Percentiles rank a stretch among this genome's conserved stretches.
Conservation (phyloP, 371 early-diverging fungal species). For the Chytridiales sp. region DNA sequence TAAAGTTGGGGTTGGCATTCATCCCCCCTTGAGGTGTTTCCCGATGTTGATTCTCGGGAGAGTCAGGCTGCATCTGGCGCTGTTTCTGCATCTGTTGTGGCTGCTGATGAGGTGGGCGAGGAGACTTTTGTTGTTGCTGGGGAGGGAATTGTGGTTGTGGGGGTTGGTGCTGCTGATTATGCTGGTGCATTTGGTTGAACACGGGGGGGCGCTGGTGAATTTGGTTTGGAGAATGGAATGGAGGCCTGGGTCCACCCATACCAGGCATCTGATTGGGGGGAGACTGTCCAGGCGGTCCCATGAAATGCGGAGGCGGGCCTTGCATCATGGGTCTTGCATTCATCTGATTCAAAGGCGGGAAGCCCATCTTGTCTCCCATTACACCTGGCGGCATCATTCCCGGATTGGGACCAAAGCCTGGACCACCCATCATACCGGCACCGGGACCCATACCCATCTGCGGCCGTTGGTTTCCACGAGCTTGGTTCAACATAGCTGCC, state of each 20-base stretch:
- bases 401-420: background rate
- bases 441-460: background rate
- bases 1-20: conserved; percentile 18
- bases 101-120: conserved; percentile 10
- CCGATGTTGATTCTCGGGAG: conserved; percentile 4
- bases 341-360: background rate
- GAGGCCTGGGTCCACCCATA: too few species aligned
- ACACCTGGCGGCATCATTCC: too few species aligned
- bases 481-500: conserved; percentile 51
- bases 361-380: conserved; percentile 1
- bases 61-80: conserved; percentile 18
- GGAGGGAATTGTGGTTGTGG: conserved; percentile 8
- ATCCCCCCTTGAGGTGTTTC: conserved; percentile 6
- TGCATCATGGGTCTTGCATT: background rate
- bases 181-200: conserved; percentile 17
- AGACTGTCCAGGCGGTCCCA: too few species aligned
- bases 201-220: too few species aligned
- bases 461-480: too few species aligned
- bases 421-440: conserved; percentile 6
- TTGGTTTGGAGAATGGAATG: too few species aligned
- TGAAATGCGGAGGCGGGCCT: too few species aligned
- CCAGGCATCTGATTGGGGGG: too few species aligned
- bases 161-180: conserved; percentile 30
- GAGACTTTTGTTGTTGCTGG: conserved; percentile 16
- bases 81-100: conserved; percentile 21